Conservation (phyloP, 495 filamentous ascomycete genomes). For the Sordaria brevicollis region DNA sequence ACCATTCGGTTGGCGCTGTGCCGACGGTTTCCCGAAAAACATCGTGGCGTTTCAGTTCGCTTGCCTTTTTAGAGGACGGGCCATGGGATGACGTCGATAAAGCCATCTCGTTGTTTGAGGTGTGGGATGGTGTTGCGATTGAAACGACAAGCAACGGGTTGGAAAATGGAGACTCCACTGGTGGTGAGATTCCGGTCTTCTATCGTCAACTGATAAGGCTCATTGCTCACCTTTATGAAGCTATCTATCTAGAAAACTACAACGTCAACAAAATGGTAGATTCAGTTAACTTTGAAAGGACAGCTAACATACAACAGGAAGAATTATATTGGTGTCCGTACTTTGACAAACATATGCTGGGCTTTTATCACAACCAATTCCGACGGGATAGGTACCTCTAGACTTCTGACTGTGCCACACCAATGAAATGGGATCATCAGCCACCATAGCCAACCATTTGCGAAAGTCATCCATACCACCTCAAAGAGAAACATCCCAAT, state of each 20-base stretch:
- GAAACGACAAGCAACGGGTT: background rate
- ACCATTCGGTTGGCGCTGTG: background rate
- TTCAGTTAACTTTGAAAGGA: background rate
- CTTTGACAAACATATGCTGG: background rate
- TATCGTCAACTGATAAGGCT: background rate
- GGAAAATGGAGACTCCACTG: background rate
- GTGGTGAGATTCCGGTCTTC: background rate
- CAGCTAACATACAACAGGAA: background rate
- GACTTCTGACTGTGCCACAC: background rate
- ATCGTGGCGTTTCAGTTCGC: no score
- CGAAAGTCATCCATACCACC: background rate
- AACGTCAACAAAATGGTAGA: no score
- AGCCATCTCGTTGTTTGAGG: background rate
- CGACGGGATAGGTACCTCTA: no score
- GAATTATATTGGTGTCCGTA: no score
- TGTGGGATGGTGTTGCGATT: background rate
- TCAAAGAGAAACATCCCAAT: background rate
- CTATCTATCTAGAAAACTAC: no score
- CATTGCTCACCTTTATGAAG: no score
- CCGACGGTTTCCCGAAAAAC: background rate
- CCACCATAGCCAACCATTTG: background rate
- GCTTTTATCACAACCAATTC: background rate
- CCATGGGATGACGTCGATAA: background rate
- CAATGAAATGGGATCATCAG: background rate
- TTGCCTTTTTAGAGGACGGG: no score